Base-by-base conservation (phyloP, 345 rosid genomes). In the Chamaenerion angustifolium region DNA sequence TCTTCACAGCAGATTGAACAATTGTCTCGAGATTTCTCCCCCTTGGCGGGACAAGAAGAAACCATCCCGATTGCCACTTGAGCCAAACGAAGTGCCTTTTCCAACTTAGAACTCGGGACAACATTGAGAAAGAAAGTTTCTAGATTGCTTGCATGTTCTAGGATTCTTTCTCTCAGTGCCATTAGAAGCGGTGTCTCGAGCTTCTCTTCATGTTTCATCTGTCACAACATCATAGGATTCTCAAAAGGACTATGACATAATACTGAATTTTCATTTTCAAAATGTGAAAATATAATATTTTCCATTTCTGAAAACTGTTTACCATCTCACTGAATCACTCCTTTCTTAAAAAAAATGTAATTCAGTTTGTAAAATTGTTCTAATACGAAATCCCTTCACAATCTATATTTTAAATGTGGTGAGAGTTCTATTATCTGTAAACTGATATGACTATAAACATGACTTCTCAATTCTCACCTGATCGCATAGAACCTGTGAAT, bases 1-100 rank as follows among this genome's bases (percentile, higher is more conserved):
- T 81, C 95, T 75, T 87, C 95, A 15, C 93, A 80, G 71, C 98
- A 92, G 55, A 92, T 80, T 19, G 88, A 72, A 61, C 95, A 92
- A 64, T 65, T 78, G 63, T 82, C 87, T 8, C 43, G 58, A 54
- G 70, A 52, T 35, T 63, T 63, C 55, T 64, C 72, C 50, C 76
- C 82, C 45, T 64, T 35, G 16, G 48, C 51, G 6, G 66, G 68
- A 57, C 37, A 31, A 31, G 54, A 80, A 58, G 89, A 73, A 23
- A 92, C 74, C 8, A 87, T 64, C 57, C 96, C 95, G 43, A 84
- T 65, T 12, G 96, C 96, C 41, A 87, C 82, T 67, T 64, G 85
- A 64, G 98, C 93, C 46, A 92, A 62, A 57, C 55, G 69, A 53
- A 72, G 58, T 54, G 96, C 73, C 70, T 67, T 73, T 58, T 78